These are phyloP conservation scores for Lodderomyces theae DNA, from an alignment of 1,139 yeast species.

Conservation along the genomic window DNA sequence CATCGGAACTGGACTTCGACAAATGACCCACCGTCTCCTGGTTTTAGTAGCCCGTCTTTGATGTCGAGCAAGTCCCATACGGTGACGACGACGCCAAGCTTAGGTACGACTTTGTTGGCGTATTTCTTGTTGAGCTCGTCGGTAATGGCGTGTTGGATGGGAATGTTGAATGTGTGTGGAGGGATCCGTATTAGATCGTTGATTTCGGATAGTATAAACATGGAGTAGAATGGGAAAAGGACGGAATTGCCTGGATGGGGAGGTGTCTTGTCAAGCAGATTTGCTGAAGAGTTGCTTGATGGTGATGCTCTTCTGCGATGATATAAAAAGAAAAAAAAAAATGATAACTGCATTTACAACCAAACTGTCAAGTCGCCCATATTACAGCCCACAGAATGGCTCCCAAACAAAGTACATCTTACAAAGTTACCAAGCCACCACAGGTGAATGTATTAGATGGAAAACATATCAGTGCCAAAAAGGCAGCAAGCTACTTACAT, in stretches of 20 bases:
- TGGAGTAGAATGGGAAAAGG: too few relatives aligned
- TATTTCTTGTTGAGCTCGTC: conserved; percentile 83
- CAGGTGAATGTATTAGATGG: conserved; percentile 6
- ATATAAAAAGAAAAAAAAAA: neutral
- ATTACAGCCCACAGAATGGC: neutral
- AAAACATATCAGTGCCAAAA: conserved; percentile 16
- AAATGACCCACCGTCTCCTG: conserved; percentile 94
- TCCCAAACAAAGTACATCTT: neutral
- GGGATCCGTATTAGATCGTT: conserved; percentile 85
- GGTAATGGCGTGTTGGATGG: conserved; percentile 66
- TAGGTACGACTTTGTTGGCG: conserved; percentile 78
- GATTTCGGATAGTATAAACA: conserved; percentile 82
- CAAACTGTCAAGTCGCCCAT: too few relatives aligned
- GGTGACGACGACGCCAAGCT: conserved; percentile 79
- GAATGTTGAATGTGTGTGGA: conserved; percentile 76
- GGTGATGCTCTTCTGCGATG: neutral
- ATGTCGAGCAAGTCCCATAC: conserved; percentile 79
- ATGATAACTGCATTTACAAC: too few relatives aligned
- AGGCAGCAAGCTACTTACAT: conserved; percentile 44
- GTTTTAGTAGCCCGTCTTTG: conserved; percentile 84
- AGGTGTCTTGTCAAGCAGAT: neutral
- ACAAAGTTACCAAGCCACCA: conserved; percentile 4
- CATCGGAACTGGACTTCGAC: conserved; percentile 73
- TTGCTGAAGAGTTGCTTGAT: neutral
- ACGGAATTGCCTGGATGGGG: too few relatives aligned